Evolutionary conservation across 2,329 filamentous ascomycete species (phyloP).

Genomic region (Aureobasidium sp.): DNA sequence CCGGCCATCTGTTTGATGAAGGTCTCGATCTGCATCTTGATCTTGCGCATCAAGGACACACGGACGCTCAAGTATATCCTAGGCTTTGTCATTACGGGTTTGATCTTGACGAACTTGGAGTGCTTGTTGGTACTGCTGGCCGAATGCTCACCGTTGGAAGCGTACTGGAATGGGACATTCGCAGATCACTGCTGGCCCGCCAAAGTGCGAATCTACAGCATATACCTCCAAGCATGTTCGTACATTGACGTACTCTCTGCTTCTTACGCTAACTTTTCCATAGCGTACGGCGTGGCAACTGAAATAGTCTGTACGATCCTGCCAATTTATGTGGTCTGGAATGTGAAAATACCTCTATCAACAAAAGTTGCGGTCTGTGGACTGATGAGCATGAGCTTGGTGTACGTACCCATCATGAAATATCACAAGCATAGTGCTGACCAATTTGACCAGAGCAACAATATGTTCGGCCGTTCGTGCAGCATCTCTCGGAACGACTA

Average conservation of each 20-base stretch:
- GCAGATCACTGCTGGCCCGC: conserved; percentile 22
- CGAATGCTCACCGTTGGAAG: conserved; percentile 21
- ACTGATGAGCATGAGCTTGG: conserved; percentile 23
- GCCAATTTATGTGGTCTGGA: conserved; percentile 22
- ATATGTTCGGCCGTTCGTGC: conserved; percentile 20
- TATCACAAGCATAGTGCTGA: conserved; percentile 7
- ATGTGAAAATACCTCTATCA: conserved; percentile 19
- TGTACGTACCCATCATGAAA: background rate
- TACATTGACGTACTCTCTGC: background rate
- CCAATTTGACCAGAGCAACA: conserved; percentile 16
- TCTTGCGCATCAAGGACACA: conserved; percentile 35
- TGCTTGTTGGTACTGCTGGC: conserved; percentile 22
- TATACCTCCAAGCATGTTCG: conserved; percentile 24
- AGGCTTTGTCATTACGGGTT: conserved; percentile 21
- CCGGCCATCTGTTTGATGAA: conserved; percentile 34
- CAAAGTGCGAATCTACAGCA: conserved; percentile 24
- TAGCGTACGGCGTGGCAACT: conserved; percentile 23
- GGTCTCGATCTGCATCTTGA: conserved; percentile 35
- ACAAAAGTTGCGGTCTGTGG: conserved; percentile 23
- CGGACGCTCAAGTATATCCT: conserved; percentile 20
- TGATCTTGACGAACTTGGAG: conserved; percentile 20
- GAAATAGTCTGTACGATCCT: conserved; percentile 23
- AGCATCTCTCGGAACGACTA: conserved; percentile 21
- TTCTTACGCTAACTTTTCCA: background rate
- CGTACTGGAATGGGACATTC: conserved; percentile 20